Conservation (phyloP, 139 green algal species). For the Diplosphaera chodatii region DNA sequence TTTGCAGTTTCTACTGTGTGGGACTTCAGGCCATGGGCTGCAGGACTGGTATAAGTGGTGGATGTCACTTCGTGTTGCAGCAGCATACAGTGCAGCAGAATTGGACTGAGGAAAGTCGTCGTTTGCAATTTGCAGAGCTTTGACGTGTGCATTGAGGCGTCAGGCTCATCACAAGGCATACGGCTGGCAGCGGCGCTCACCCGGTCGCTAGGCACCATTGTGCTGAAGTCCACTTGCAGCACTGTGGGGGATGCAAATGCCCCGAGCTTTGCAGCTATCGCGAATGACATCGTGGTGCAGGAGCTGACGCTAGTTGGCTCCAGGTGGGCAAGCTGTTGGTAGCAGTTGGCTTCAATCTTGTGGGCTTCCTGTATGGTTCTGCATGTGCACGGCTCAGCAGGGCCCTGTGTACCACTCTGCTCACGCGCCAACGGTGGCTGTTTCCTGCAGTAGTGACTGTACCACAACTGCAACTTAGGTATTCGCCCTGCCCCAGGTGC, state of each 20-base stretch:
- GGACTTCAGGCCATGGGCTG: too few relatives aligned
- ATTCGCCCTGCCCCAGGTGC: slow-evolving; percentile 40
- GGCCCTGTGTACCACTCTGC: too few relatives aligned
- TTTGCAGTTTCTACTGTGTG: too few relatives aligned
- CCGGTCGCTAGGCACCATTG: slow-evolving; percentile 45
- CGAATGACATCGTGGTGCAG: slow-evolving; percentile 68
- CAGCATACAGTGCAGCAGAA: too few relatives aligned
- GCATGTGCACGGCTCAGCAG: neutral
- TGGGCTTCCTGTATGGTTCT: neutral
- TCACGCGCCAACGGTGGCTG: too few relatives aligned
- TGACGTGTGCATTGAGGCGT: slow-evolving; percentile 53
- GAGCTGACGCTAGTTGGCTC: slow-evolving; percentile 51
- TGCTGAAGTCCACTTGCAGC: slow-evolving; percentile 65
- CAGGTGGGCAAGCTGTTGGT: slow-evolving; percentile 15
- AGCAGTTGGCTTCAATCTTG: neutral
- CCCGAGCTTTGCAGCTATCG: slow-evolving; percentile 42
- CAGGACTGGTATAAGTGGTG: too few relatives aligned
- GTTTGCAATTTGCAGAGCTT: slow-evolving; percentile 43
- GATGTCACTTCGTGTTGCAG: too few relatives aligned
- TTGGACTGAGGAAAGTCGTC: too few relatives aligned
- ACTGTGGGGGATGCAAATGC: slow-evolving; percentile 4
- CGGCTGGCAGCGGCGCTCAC: slow-evolving; percentile 32
- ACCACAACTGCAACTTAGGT: too few relatives aligned
- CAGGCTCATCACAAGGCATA: slow-evolving; percentile 40
- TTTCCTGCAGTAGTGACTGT: too few relatives aligned